Conservation (phyloP, 176 grass and related monocot genomes). For the Oryza coarctata region DNA sequence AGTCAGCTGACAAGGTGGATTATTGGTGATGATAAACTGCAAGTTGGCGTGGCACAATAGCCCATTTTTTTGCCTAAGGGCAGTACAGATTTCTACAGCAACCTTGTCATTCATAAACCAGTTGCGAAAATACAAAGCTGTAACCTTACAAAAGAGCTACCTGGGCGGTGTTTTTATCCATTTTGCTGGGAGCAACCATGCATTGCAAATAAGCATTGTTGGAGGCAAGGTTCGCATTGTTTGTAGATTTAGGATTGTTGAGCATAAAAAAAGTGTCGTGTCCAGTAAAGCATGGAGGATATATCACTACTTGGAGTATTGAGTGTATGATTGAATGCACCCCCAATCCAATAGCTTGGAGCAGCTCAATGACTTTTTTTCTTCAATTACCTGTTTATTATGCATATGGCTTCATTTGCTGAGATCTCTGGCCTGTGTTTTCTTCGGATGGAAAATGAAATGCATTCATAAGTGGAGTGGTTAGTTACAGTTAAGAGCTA, state of each 20-base stretch:
- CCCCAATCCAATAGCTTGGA: background rate
- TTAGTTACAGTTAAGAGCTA: background rate
- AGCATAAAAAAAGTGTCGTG: background rate
- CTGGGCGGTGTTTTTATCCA: background rate
- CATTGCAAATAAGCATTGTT: background rate
- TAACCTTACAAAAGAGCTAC: background rate
- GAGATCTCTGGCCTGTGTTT: background rate
- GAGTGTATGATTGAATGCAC: background rate
- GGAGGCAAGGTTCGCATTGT: background rate
- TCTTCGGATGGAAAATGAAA: background rate
- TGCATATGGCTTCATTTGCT: no score
- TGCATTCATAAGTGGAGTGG: background rate
- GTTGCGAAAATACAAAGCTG: background rate
- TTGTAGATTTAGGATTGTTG: background rate
- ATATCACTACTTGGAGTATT: background rate
- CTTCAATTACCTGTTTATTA: no score
- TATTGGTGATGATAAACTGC: conserved; percentile 72
- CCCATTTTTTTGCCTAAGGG: background rate
- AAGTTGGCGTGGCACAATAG: conserved; percentile 17
- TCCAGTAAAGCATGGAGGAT: background rate
- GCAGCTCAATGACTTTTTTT: no score
- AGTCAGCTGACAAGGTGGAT: conserved; percentile 82
- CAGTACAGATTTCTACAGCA: conserved; percentile 9
- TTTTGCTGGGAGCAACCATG: background rate
- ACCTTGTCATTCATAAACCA: background rate